A percentile compares a stretch with the other conserved stretches of the same genome.
Evolutionary conservation across 768 basidiomycete species (phyloP).

Genomic region (Tremella mesenterica): DNA sequence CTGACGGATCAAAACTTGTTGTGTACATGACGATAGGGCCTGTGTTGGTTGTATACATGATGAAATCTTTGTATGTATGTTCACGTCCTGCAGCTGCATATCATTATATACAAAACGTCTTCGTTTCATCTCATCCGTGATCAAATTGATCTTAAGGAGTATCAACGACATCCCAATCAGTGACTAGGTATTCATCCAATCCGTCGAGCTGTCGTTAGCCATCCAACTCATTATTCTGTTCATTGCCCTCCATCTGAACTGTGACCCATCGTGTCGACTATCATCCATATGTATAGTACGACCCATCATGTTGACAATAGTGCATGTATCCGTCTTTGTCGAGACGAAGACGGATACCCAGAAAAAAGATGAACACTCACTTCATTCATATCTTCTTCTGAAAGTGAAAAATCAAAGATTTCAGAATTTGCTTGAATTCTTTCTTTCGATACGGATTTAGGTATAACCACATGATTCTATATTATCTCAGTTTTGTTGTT

Average conservation of each 20-base stretch:
- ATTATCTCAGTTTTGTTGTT: background rate
- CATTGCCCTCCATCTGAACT: background rate
- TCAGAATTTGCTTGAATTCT: conserved; percentile 48
- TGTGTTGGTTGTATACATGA: no score
- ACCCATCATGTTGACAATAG: no score
- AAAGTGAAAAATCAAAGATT: conserved; percentile 49
- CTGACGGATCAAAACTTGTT: no score
- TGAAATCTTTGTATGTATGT: no score
- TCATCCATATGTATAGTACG: no score
- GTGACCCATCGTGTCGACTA: no score
- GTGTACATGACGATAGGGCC: no score
- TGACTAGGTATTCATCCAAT: conserved; percentile 45
- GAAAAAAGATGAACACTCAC: conserved; percentile 22
- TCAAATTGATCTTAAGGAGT: background rate
- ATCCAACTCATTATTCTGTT: background rate
- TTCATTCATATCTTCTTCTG: conserved; percentile 47
- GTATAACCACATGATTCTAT: conserved; percentile 48
- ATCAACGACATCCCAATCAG: conserved; percentile 46
- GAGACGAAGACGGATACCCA: no score
- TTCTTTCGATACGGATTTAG: conserved; percentile 47
- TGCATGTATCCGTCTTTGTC: no score
- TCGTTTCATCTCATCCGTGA: no score
- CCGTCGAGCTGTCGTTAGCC: conserved; percentile 32
- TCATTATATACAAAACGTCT: no score
- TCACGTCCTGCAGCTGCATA: no score